Evolutionary conservation across 108 stramenopile species (phyloP).

Genomic region (Nitzschia putrida): DNA sequence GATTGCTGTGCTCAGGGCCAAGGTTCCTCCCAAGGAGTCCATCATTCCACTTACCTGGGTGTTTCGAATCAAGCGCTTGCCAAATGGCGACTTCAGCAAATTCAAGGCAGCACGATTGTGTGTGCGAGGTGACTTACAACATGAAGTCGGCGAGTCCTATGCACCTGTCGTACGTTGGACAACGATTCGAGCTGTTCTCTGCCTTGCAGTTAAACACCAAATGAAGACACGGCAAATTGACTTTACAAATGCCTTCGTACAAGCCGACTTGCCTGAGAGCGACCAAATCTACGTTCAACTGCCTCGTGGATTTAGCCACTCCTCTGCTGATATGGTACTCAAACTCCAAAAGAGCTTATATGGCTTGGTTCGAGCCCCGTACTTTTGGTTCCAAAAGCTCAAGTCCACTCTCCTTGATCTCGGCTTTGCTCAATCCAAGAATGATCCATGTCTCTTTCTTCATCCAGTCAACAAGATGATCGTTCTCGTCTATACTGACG

Average conservation of each 20-base stretch:
- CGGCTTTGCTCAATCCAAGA: slow-evolving; percentile 25
- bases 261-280: not conserved
- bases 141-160: slow-evolving; percentile 31
- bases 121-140: slow-evolving; percentile 41
- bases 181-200: no score
- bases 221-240: not conserved
- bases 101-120: slow-evolving; percentile 44
- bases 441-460: slow-evolving; percentile 61
- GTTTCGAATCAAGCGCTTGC: slow-evolving; percentile 29
- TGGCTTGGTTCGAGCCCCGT: slow-evolving; percentile 19
- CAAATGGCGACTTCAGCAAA: slow-evolving; percentile 24
- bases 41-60: no score
- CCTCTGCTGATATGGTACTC: slow-evolving; percentile 5
- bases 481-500: slow-evolving; percentile 51
- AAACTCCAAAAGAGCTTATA: slow-evolving; percentile 29
- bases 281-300: slow-evolving; percentile 46
- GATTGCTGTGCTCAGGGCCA: not conserved
- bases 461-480: slow-evolving; percentile 18
- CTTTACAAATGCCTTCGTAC: slow-evolving; percentile 12
- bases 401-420: slow-evolving; percentile 1
- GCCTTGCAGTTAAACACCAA: not conserved
- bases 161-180: slow-evolving; percentile 47
- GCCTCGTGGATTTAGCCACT: slow-evolving; percentile 28
- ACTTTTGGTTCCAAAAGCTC: slow-evolving; percentile 30
- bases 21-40: not conserved